Evolutionary conservation across 2,329 filamentous ascomycete genomes (phyloP), one percentile per base, ranked within the genome.

Genomic region (Penicillium sumatraense): DNA sequence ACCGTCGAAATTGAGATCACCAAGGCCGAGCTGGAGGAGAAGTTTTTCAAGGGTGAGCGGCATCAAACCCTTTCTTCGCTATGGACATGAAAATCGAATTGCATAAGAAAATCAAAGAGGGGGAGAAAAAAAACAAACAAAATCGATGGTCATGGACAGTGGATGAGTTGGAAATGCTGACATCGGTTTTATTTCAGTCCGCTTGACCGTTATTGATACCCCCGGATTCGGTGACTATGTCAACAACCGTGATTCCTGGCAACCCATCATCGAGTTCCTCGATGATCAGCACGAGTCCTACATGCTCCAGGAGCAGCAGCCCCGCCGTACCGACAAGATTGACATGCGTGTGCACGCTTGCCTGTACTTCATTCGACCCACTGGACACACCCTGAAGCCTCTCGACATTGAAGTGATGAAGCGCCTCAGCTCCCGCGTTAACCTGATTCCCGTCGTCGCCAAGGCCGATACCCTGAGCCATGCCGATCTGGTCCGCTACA

Each of bases 231-330:
- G 95, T 78, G 95, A 99, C 86, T 99, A 99, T 75, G 95, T 99
- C 77, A 99, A 99, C 89, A 99, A 99, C 86, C 90, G 93, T 74
- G 95, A 99, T 80, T 98, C 95, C 61, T 99, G 95, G 95, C 96
- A 96, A 86, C 95, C 95, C 75, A 98, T 99, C 75, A 98, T 99
- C 79, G 95, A 99, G 80, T 99, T 99, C 83, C 85, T 99, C 71
- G 95, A 99, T 80, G 95, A 99, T 81, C 95, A 99, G 85, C 96
- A 99, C 78, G 95, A 99, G 84, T 99, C 95, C 33, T 99, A 99
- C 81, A 99, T 99, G 95, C 86, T 99, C 75, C 95, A 99, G 84
- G 95, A 99, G 86, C 95, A 99, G 81, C 95, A 99, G 81, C 95
- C 96, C 68, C 91, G 91, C 79, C 92, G 95, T 72, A 88, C 89